Conservation (phyloP, 768 basidiomycete species). For the Mycena rebaudengoi region DNA sequence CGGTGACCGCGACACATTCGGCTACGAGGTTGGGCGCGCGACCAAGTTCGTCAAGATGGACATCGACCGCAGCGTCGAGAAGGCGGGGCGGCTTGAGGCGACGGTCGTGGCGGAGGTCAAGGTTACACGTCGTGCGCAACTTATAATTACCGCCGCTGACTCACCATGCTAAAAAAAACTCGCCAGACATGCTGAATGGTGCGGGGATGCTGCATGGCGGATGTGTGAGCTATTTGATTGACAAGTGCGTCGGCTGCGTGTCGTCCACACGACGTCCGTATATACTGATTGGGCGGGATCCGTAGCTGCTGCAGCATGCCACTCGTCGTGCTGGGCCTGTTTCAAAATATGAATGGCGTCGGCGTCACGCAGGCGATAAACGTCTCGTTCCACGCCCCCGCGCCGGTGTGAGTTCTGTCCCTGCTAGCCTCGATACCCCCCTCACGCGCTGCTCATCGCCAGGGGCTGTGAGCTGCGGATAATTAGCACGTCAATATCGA, state of each 20-base stretch:
- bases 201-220: conserved; percentile 83
- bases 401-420: conserved; percentile 59
- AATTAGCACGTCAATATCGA: conserved; percentile 67
- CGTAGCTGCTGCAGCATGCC: conserved; percentile 72
- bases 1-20: conserved; percentile 68
- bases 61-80: conserved; percentile 54
- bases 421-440: too few species aligned
- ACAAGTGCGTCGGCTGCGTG: conserved; percentile 57
- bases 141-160: background rate
- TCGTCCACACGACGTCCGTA: background rate
- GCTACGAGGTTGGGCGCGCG: conserved; percentile 64
- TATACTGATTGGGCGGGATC: background rate
- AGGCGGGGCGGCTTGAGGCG: conserved; percentile 64
- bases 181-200: conserved; percentile 75
- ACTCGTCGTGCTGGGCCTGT: conserved; percentile 69
- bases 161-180: background rate
- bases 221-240: conserved; percentile 76
- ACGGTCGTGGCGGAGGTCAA: conserved; percentile 68
- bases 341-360: conserved; percentile 70
- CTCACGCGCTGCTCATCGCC: background rate
- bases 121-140: conserved; percentile 65
- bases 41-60: conserved; percentile 70
- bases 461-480: conserved; percentile 71
- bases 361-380: conserved; percentile 80
- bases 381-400: conserved; percentile 74